Conservation (phyloP, 495 filamentous ascomycete genomes). For the Trichoderma asperelloides region DNA sequence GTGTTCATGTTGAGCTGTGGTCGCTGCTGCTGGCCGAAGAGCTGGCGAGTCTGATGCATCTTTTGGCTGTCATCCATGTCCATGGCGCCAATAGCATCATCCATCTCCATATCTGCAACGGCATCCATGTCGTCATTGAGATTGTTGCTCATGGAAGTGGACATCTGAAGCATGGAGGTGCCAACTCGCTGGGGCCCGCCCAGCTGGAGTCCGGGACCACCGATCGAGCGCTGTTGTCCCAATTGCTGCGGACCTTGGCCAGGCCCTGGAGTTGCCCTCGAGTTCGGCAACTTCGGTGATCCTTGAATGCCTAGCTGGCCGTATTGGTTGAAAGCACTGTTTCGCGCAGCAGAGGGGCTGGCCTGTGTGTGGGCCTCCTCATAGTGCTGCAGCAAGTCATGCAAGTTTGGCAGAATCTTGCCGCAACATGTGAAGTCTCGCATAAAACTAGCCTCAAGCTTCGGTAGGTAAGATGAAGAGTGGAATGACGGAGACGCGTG, state of each 20-base stretch:
- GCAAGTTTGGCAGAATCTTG: slow-evolving; percentile 73
- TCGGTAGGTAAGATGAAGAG: slow-evolving; percentile 94
- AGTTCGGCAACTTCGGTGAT: slow-evolving; percentile 16
- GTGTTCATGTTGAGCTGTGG: slow-evolving; percentile 65
- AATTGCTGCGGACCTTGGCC: slow-evolving; percentile 16
- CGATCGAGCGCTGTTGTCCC: neutral
- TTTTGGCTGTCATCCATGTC: slow-evolving; percentile 52
- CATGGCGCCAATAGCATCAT: slow-evolving; percentile 62
- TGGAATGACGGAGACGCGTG: slow-evolving; percentile 93
- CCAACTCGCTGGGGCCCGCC: slow-evolving; percentile 33
- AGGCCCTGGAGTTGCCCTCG: slow-evolving; percentile 13
- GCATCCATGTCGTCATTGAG: slow-evolving; percentile 68
- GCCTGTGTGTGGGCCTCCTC: slow-evolving; percentile 67
- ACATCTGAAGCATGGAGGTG: neutral
- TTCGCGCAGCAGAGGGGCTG: slow-evolving; percentile 16
- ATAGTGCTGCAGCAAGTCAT: slow-evolving; percentile 93
- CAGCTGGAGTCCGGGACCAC: slow-evolving; percentile 26
- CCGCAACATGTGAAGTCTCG: slow-evolving; percentile 92
- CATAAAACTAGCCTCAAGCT: slow-evolving; percentile 96
- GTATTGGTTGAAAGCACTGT: slow-evolving; percentile 15
- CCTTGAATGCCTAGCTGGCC: slow-evolving; percentile 12
- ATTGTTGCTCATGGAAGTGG: slow-evolving; percentile 17
- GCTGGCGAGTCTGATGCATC: slow-evolving; percentile 47
- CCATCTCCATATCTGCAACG: slow-evolving; percentile 95
- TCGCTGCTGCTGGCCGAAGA: slow-evolving; percentile 68